These are phyloP conservation scores for Paecilomyces sp. DNA, from an alignment of 2,329 filamentous ascomycete species.

Conservation along the genomic window DNA sequence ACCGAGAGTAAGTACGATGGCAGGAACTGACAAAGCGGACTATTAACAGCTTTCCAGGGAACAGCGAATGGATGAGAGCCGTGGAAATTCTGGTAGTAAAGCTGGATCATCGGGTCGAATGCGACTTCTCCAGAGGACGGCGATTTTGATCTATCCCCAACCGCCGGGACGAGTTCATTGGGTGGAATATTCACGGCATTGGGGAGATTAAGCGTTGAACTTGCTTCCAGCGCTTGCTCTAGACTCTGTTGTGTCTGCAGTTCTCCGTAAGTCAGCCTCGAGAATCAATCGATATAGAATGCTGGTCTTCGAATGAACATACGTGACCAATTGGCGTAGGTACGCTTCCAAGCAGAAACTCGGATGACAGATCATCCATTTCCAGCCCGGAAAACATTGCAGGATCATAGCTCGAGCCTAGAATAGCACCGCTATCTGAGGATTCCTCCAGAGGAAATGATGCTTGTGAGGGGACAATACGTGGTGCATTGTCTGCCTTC, in stretches of 20 bases:
- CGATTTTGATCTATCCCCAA: not conserved
- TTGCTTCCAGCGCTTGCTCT: not conserved
- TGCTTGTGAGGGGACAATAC: not conserved
- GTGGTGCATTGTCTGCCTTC: not conserved
- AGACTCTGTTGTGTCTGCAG: not conserved
- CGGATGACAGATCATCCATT: not conserved
- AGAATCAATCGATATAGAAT: not conserved
- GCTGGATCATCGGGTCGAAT: constrained; percentile 27
- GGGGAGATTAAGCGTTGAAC: not conserved
- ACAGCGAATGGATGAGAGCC: constrained; percentile 45
- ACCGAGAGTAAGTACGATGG: constrained; percentile 37
- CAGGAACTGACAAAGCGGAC: constrained; percentile 24
- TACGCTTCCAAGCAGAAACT: not conserved
- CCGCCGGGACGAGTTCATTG: not conserved
- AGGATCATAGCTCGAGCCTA: not conserved
- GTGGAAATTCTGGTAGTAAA: constrained; percentile 47
- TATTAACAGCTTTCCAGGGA: constrained; percentile 27
- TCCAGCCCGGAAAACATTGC: not conserved
- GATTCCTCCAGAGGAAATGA: not conserved
- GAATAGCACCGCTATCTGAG: not conserved
- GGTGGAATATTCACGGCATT: not conserved
- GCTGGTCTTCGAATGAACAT: not conserved
- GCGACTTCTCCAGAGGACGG: constrained; percentile 7
- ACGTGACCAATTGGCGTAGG: not conserved
- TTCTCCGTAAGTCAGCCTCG: not conserved